Conservation (phyloP, 306 rosid genomes). For the Cercis canadensis region DNA sequence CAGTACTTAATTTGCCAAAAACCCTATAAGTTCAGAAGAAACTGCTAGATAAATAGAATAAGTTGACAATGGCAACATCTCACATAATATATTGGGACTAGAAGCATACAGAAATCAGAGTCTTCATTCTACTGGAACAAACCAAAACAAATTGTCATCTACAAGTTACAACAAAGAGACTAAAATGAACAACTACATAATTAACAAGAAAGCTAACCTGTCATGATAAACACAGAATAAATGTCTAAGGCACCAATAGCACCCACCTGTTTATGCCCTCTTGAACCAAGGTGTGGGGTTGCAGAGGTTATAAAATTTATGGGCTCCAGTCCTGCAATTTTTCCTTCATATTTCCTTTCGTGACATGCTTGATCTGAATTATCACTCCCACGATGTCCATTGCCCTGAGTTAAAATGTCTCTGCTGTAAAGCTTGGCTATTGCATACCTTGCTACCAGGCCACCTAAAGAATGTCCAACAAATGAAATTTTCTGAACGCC, state of each 20-base stretch:
- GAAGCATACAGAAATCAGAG: background rate
- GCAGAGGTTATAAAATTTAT: conserved; percentile 80
- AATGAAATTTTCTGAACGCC: conserved; percentile 76
- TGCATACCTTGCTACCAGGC: conserved; percentile 80
- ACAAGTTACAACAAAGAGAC: conserved; percentile 8
- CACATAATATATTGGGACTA: too few species aligned
- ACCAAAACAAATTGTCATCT: background rate
- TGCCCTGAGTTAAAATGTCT: conserved; percentile 48
- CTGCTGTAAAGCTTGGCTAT: conserved; percentile 72
- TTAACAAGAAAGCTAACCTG: conserved; percentile 13
- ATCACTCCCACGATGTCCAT: conserved; percentile 48
- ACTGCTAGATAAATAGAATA: too few species aligned
- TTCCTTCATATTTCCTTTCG: conserved; percentile 47
- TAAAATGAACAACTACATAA: background rate
- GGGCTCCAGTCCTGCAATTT: conserved; percentile 87
- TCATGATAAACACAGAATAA: too few species aligned
- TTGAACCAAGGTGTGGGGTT: conserved; percentile 91
- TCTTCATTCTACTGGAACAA: background rate
- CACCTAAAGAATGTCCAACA: conserved; percentile 82
- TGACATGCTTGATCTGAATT: conserved; percentile 45
- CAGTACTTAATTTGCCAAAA: too few species aligned
- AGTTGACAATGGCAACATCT: too few species aligned
- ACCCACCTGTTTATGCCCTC: conserved; percentile 86
- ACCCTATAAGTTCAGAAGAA: too few species aligned
- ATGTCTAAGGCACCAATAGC: background rate